These are phyloP conservation scores for Sesbania bispinosa DNA, from an alignment of 306 rosid genomes.

Conservation along the genomic window DNA sequence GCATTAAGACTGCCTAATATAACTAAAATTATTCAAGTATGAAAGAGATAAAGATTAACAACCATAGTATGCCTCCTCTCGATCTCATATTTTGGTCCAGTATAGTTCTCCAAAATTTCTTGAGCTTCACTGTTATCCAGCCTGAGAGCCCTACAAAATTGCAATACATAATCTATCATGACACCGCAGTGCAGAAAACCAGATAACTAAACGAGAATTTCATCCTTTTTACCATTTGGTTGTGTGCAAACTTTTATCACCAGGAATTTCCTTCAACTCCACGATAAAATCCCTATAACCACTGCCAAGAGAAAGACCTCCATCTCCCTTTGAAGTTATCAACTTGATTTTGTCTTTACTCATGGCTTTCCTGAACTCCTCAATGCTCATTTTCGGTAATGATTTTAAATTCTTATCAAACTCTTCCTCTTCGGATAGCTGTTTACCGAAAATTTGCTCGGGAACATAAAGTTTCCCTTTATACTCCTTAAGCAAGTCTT, in stretches of 20 bases:
- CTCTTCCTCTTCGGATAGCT: constrained; percentile 73
- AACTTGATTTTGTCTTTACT: constrained; percentile 60
- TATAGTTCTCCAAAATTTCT: constrained; percentile 63
- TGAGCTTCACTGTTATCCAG: constrained; percentile 52
- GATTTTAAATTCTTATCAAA: constrained; percentile 46
- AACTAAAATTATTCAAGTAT: constrained; percentile 12
- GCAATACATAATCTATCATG: constrained; percentile 6
- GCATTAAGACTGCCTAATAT: constrained; percentile 4
- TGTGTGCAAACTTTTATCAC: constrained; percentile 83
- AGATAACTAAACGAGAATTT: constrained; percentile 8
- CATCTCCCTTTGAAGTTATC: constrained; percentile 63
- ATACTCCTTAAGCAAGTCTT: constrained; percentile 77
- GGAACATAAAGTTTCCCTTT: constrained; percentile 95
- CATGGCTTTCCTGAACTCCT: constrained; percentile 64
- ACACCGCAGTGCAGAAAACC: constrained; percentile 7
- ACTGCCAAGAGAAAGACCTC: constrained; percentile 16
- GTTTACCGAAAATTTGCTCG: constrained; percentile 66
- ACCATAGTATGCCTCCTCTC: constrained; percentile 70
- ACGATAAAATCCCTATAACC: constrained; percentile 56
- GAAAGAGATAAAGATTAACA: constrained; percentile 34
- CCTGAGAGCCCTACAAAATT: constrained; percentile 61
- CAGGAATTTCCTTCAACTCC: constrained; percentile 82
- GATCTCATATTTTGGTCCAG: constrained; percentile 75
- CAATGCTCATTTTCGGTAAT: constrained; percentile 70
- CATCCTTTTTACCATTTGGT: constrained; percentile 67